Conservation (phyloP, 2,329 filamentous ascomycete species). For the Parafenestella ontariensis region DNA sequence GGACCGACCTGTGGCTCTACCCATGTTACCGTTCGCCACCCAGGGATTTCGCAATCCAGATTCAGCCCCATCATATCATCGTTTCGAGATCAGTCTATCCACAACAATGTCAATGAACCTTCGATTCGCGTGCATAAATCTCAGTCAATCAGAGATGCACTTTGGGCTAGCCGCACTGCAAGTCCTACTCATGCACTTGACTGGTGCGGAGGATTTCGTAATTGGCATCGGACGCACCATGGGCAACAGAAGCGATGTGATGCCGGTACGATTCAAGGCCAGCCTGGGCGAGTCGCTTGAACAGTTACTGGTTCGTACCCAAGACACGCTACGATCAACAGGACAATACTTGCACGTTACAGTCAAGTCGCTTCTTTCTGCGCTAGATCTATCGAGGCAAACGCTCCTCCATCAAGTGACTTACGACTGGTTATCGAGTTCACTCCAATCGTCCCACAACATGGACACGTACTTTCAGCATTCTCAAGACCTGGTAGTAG, state of each 20-base stretch:
- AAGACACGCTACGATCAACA: not conserved
- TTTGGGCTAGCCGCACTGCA: conserved; percentile 5
- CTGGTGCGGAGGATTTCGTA: conserved; percentile 5
- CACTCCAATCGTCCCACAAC: not conserved
- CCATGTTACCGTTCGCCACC: conserved; percentile 5
- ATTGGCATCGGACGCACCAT: conserved; percentile 1
- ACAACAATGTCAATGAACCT: not conserved
- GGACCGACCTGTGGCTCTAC: not conserved
- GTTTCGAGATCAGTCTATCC: not conserved
- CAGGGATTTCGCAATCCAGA: conserved; percentile 3
- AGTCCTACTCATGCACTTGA: conserved; percentile 3
- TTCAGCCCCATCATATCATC: conserved; percentile 1
- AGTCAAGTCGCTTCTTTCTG: not conserved
- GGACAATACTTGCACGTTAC: not conserved
- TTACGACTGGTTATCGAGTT: not conserved
- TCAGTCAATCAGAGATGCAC: not conserved
- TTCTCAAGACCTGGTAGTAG: not conserved
- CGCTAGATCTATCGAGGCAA: not conserved
- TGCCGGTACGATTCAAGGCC: conserved; percentile 2
- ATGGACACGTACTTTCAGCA: conserved; percentile 1
- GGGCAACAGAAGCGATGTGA: not conserved
- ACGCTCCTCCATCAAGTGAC: not conserved
- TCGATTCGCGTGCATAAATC: not conserved
- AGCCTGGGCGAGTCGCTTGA: not conserved
- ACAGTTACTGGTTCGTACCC: not conserved